Conservation (phyloP, 2,329 filamentous ascomycete species). For the Colletotrichum cuscutae region DNA sequence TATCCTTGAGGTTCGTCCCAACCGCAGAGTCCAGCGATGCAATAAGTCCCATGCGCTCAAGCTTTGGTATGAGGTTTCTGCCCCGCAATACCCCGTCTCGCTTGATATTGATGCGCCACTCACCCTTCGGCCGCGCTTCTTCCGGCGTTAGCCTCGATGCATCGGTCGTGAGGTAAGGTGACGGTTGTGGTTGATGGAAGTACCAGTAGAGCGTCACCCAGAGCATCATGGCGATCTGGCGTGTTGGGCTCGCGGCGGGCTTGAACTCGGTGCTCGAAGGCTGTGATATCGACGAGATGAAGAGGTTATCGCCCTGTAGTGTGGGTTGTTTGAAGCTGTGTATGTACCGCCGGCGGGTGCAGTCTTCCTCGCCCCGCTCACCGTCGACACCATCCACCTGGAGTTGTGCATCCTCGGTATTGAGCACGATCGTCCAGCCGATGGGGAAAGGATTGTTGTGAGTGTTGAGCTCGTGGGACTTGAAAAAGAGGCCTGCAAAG, state of each 20-base stretch:
- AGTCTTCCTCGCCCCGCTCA: constrained; percentile 44
- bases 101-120: constrained; percentile 88
- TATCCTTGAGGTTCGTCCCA: constrained; percentile 70
- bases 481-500: constrained; percentile 93
- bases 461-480: constrained; percentile 77
- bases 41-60: constrained; percentile 93
- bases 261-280: constrained; percentile 84
- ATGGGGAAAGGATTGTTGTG: constrained; percentile 80
- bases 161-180: constrained; percentile 69
- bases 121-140: constrained; percentile 78
- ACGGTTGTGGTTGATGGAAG: constrained; percentile 86
- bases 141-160: constrained; percentile 74
- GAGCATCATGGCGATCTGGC: constrained; percentile 96
- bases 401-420: constrained; percentile 65
- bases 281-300: constrained; percentile 91
- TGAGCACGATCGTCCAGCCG: constrained; percentile 90
- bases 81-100: constrained; percentile 89
- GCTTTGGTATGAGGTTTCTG: constrained; percentile 84
- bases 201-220: constrained; percentile 98
- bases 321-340: constrained; percentile 81
- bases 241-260: constrained; percentile 80
- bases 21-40: constrained; percentile 80
- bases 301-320: constrained; percentile 81
- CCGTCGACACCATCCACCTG: constrained; percentile 39
- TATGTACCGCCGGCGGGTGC: constrained; percentile 50